phyloP scores from a whole-genome alignment of 202 grass and related monocot species.

The Carex sylvatica region DNA sequence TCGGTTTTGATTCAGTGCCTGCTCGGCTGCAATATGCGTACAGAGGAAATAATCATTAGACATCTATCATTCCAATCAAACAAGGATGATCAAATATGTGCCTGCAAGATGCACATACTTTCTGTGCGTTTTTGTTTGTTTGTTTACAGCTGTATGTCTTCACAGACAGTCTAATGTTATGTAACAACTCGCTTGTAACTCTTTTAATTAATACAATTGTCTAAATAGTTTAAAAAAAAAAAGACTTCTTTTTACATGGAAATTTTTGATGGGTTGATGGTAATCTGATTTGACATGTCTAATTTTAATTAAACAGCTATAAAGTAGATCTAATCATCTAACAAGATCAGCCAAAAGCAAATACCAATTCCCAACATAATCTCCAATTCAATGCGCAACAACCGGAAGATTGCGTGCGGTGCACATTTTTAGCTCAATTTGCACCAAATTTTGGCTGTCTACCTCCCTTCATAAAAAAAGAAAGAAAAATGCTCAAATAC shows the following conservation, averaged over 20 bases:
- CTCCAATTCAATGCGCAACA: neutral
- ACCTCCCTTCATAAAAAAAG: neutral
- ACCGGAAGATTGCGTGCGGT: neutral
- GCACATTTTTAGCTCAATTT: neutral
- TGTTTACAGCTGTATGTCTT: too few relatives aligned
- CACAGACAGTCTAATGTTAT: too few relatives aligned
- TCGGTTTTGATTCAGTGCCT: too few relatives aligned
- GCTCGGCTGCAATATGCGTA: too few relatives aligned
- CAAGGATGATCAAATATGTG: too few relatives aligned
- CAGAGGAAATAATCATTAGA: too few relatives aligned
- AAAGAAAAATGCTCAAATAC: neutral
- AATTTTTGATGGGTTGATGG: neutral
- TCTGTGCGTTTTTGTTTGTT: too few relatives aligned
- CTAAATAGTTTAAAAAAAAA: too few relatives aligned
- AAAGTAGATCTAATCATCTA: neutral
- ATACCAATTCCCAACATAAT: neutral
- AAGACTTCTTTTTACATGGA: neutral
- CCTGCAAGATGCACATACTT: too few relatives aligned
- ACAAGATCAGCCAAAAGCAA: neutral
- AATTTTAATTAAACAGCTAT: neutral
- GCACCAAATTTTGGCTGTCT: neutral
- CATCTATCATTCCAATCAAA: too few relatives aligned
- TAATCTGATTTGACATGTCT: neutral
- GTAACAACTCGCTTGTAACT: too few relatives aligned
- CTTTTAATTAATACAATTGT: too few relatives aligned